Evolutionary conservation across 495 filamentous ascomycete species (phyloP).

Genomic region (Tuber calosporum): DNA sequence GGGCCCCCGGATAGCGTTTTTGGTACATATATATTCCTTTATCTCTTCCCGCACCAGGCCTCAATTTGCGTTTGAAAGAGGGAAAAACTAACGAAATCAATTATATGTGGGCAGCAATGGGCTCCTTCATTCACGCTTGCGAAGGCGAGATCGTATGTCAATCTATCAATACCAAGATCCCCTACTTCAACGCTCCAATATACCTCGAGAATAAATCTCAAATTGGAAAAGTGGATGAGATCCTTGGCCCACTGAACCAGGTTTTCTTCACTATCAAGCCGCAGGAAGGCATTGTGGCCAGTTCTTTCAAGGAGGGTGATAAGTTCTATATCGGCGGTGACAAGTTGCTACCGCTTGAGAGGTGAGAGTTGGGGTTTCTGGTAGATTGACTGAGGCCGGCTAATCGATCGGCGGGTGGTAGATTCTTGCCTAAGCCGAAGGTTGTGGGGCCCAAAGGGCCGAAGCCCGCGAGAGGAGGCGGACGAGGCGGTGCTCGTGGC

Average conservation of each 20-base stretch:
- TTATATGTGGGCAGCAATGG: slow-evolving; percentile 62
- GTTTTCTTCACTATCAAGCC: slow-evolving; percentile 98
- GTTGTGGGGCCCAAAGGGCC: slow-evolving; percentile 52
- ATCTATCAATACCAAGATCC: slow-evolving; percentile 87
- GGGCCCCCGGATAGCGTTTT: slow-evolving; percentile 61
- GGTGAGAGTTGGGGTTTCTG: slow-evolving; percentile 45
- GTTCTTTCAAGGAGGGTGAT: slow-evolving; percentile 89
- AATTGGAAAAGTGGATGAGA: slow-evolving; percentile 81
- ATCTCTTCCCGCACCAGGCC: not conserved
- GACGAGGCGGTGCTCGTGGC: slow-evolving; percentile 49
- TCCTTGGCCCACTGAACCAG: slow-evolving; percentile 81
- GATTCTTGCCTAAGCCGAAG: slow-evolving; percentile 92
- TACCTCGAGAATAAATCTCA: slow-evolving; percentile 97
- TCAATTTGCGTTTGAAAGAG: slow-evolving; percentile 3
- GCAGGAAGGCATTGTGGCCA: slow-evolving; percentile 85
- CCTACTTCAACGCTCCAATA: slow-evolving; percentile 97
- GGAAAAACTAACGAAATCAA: slow-evolving; percentile 20
- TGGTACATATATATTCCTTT: slow-evolving; percentile 46
- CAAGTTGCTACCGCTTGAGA: slow-evolving; percentile 88
- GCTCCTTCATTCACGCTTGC: slow-evolving; percentile 81
- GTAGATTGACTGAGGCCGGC: not conserved
- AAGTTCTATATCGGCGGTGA: slow-evolving; percentile 94
- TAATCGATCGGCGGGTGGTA: slow-evolving; percentile 29
- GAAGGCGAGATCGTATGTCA: slow-evolving; percentile 96
- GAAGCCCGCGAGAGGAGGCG: slow-evolving; percentile 46